Base-by-base conservation (phyloP, 495 filamentous ascomycete genomes). In the Penicillium taxi region DNA sequence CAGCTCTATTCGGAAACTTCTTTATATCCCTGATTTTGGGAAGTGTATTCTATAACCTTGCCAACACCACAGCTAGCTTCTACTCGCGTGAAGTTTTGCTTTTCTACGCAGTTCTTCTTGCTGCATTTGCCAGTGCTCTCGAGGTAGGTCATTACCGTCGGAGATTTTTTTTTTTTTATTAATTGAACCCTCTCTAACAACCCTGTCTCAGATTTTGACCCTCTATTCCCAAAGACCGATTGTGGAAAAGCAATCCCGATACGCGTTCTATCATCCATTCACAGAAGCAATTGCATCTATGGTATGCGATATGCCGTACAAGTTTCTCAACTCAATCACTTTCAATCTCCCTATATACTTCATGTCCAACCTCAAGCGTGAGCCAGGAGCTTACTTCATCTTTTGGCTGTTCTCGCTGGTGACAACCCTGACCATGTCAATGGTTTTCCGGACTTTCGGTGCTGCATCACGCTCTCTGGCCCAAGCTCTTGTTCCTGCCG, bases 211-310 rank as follows among this genome's bases (percentile, higher is more conserved):
- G 56, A 77, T 82, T 38, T 63, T 94, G 21, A 87, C 82, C 5
- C 72, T 94, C 2, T 94, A 86, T 56, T 73, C 81, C 11, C 89
- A 94, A 74, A 77, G 87, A 9, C 77, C 83, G 1, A 93, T 94
- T 48, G 86, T 96, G 39, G 87, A 95, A 52, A 96, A 96, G 52
- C 89, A 96, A 50, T 63, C 67, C 33, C 78, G 81, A 42, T 96
- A 93, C 53, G 88, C 89, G 11, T 66, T 95, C 14, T 94, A 95
- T 47, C 89, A 94, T 53, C 84, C 87, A 1, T 85, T 82, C 3
- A 78, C 86, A 9, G 89, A 95, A 64, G 84, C 87, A 2, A 69
- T 93, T 35, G 75, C 87, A 2, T 86, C 80, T 6, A 87, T 91
- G 77, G 60, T 94, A 12, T 78, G 74, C 40, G 89, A 94, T 50